A percentile compares a stretch with the other conserved stretches of the same genome.
Conservation (phyloP, 495 filamentous ascomycete species). For the Penicillium salamii region DNA sequence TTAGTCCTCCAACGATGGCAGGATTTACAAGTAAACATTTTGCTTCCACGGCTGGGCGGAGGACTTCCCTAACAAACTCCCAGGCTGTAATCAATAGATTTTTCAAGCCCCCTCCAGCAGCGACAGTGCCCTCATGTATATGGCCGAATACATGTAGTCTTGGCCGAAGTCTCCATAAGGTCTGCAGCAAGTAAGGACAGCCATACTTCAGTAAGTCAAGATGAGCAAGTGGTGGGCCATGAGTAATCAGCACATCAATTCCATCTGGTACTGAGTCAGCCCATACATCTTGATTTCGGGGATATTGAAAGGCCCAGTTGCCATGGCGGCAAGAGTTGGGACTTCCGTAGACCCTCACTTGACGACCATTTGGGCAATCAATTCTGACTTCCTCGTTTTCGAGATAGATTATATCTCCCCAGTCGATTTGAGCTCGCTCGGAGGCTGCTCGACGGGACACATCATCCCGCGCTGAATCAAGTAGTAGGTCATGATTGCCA, state of each 20-base stretch:
- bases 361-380: constrained; percentile 48
- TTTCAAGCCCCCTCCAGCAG: constrained; percentile 11
- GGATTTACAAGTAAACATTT: constrained; percentile 27
- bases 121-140: constrained; percentile 55
- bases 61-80: constrained; percentile 9
- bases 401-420: constrained; percentile 50
- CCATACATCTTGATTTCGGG: constrained; percentile 23
- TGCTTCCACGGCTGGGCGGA: constrained; percentile 13
- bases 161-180: constrained; percentile 65
- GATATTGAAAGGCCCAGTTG: constrained; percentile 51
- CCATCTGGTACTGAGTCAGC: constrained; percentile 51
- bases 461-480: constrained; percentile 46
- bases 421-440: constrained; percentile 31
- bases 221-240: constrained; percentile 58
- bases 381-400: constrained; percentile 44
- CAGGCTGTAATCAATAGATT: constrained; percentile 18
- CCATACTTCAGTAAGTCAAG: constrained; percentile 59
- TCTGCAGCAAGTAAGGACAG: constrained; percentile 58
- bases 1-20: constrained; percentile 21
- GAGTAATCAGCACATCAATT: constrained; percentile 74
- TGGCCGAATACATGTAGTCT: constrained; percentile 75
- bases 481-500: constrained; percentile 70
- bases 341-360: constrained; percentile 53
- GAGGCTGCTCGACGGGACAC: constrained; percentile 4
- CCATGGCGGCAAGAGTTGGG: constrained; percentile 50